phyloP scores from a whole-genome alignment of 1,139 yeast species.

The Hansenula sp. region DNA sequence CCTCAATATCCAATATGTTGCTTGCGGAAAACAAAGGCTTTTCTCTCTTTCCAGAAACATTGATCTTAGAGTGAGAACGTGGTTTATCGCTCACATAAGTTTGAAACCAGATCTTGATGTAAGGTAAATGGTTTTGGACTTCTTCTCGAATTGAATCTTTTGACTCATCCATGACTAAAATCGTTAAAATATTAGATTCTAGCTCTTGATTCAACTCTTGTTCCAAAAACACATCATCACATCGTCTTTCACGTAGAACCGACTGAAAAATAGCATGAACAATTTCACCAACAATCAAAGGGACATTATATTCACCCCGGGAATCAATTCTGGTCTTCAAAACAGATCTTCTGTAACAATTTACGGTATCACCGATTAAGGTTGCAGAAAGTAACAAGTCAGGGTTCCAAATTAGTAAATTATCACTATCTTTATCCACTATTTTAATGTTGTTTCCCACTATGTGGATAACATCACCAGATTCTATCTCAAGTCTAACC shows the following conservation, averaged over 20 bases:
- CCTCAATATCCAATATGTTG: slow-evolving; percentile 79
- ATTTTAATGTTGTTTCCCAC: slow-evolving; percentile 32
- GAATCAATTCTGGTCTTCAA: slow-evolving; percentile 48
- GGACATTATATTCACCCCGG: slow-evolving; percentile 52
- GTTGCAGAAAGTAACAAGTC: slow-evolving; percentile 83
- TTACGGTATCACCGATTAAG: slow-evolving; percentile 68
- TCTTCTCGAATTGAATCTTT: slow-evolving; percentile 42
- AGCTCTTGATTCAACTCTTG: slow-evolving; percentile 43
- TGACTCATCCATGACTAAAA: slow-evolving; percentile 55
- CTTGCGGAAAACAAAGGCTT: slow-evolving; percentile 48
- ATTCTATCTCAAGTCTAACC: slow-evolving; percentile 37
- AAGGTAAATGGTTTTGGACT: slow-evolving; percentile 50
- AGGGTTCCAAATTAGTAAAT: slow-evolving; percentile 76
- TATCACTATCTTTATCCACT: slow-evolving; percentile 54
- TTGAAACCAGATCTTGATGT: slow-evolving; percentile 61
- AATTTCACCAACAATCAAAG: slow-evolving; percentile 71
- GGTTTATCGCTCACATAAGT: slow-evolving; percentile 33
- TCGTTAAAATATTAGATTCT: slow-evolving; percentile 40
- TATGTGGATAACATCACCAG: slow-evolving; percentile 58
- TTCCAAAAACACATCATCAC: slow-evolving; percentile 41
- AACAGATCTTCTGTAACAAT: slow-evolving; percentile 70
- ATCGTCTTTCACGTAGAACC: slow-evolving; percentile 46
- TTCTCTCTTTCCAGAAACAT: slow-evolving; percentile 38
- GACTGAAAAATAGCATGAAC: slow-evolving; percentile 77
- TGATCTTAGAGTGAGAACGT: slow-evolving; percentile 21